These are phyloP conservation scores for Penicillium verhagenii DNA, from an alignment of 495 filamentous ascomycete genomes.

Conservation along the genomic window DNA sequence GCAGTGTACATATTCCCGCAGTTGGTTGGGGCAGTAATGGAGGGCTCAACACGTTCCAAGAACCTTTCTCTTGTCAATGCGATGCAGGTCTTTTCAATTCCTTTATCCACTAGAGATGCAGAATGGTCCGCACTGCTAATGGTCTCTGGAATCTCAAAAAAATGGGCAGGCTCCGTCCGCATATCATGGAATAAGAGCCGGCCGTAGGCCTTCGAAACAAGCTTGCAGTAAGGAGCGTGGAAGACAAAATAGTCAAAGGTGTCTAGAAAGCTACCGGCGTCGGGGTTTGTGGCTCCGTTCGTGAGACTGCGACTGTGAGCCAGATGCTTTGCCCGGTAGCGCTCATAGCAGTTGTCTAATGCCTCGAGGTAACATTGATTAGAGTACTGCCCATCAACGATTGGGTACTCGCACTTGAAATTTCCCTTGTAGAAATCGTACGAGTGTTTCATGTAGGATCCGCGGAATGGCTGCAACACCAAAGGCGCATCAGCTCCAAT, in stretches of 20 bases:
- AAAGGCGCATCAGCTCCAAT: constrained; percentile 89
- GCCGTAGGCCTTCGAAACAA: constrained; percentile 90
- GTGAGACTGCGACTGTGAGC: background rate
- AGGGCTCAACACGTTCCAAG: constrained; percentile 4
- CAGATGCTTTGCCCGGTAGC: constrained; percentile 60
- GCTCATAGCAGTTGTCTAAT: constrained; percentile 93
- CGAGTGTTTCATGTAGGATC: constrained; percentile 85
- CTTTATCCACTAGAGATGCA: constrained; percentile 2
- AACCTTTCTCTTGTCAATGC: background rate
- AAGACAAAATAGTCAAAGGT: constrained; percentile 94
- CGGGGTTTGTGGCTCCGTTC: background rate
- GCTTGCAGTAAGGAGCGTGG: constrained; percentile 96
- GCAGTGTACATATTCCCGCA: constrained; percentile 21
- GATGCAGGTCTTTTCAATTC: constrained; percentile 2
- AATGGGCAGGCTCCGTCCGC: constrained; percentile 41
- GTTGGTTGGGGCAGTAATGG: constrained; percentile 10
- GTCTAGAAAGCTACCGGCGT: constrained; percentile 51
- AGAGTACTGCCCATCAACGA: constrained; percentile 94
- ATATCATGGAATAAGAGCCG: constrained; percentile 96
- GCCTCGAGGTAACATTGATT: constrained; percentile 91
- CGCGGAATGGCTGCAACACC: constrained; percentile 83
- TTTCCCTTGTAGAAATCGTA: constrained; percentile 99
- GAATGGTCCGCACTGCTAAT: background rate
- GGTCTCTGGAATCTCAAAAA: background rate
- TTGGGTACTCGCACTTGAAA: constrained; percentile 92